Conservation (phyloP, 2,329 filamentous ascomycete genomes). For the Bertia moriformis region DNA sequence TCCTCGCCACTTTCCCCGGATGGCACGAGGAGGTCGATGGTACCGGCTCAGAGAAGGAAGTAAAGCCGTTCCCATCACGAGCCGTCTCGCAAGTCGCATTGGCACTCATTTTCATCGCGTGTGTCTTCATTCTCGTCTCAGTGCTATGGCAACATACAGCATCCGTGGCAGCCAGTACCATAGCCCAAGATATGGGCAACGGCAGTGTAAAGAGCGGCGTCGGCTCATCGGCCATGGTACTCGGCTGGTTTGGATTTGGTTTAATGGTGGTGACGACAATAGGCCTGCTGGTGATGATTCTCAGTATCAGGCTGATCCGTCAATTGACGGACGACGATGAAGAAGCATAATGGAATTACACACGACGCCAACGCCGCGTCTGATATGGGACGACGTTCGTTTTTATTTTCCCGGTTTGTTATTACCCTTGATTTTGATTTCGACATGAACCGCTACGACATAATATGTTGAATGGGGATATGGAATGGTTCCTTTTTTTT, state of each 20-base stretch:
- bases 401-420: no score
- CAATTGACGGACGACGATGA: background rate
- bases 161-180: conserved; percentile 51
- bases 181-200: conserved; percentile 55
- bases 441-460: no score
- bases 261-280: conserved; percentile 54
- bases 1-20: conserved; percentile 55
- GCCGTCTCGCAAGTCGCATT: conserved; percentile 54
- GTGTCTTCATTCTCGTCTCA: conserved; percentile 13
- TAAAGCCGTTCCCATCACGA: conserved; percentile 30
- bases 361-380: no score
- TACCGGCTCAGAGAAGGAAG: conserved; percentile 18
- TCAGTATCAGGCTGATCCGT: background rate
- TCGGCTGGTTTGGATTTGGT: conserved; percentile 58
- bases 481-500: no score
- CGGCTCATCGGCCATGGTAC: conserved; percentile 54
- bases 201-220: conserved; percentile 53
- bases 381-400: background rate
- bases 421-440: no score
- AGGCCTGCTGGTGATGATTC: conserved; percentile 45
- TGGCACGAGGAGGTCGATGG: conserved; percentile 51
- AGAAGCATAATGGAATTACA: background rate
- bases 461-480: no score
- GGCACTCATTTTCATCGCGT: conserved; percentile 38
- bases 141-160: conserved; percentile 47